These are phyloP conservation scores for Xylariaceae sp. DNA, from an alignment of 2,329 filamentous ascomycete genomes.

Conservation along the genomic window DNA sequence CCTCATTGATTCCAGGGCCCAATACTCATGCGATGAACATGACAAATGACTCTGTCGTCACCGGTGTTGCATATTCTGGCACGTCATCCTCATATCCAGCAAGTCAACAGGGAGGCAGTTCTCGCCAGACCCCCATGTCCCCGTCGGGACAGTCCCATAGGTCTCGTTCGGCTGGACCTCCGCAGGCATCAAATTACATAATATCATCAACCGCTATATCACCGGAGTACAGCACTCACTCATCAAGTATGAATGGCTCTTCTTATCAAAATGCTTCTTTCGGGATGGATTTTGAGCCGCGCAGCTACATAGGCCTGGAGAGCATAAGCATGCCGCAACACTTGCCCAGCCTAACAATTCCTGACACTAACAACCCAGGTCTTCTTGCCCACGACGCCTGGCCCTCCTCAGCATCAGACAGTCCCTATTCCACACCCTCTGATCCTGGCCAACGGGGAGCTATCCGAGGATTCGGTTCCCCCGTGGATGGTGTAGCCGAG, in stretches of 20 bases:
- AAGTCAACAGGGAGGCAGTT: constrained; percentile 16
- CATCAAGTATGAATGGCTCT: constrained; percentile 23
- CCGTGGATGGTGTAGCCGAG: constrained; percentile 17
- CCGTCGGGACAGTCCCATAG: constrained; percentile 14
- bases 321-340: constrained; percentile 21
- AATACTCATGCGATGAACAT: constrained; percentile 10
- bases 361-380: constrained; percentile 30
- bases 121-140: constrained; percentile 25
- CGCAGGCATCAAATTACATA: constrained; percentile 16
- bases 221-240: constrained; percentile 22
- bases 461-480: constrained; percentile 21
- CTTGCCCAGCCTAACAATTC: constrained; percentile 29
- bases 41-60: constrained; percentile 19
- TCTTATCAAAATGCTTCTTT: constrained; percentile 21
- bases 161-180: constrained; percentile 6
- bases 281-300: constrained; percentile 24
- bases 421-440: constrained; percentile 45
- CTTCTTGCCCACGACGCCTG: constrained; percentile 37
- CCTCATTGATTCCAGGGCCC: background rate
- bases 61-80: constrained; percentile 20
- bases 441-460: constrained; percentile 27
- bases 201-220: constrained; percentile 15
- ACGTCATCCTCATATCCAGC: constrained; percentile 17
- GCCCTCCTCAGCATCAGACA: constrained; percentile 44
- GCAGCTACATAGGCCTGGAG: constrained; percentile 29